Percentiles rank a stretch among this genome's conserved stretches.
Conservation (phyloP, 2,329 filamentous ascomycete genomes). For the Claviceps humidiphila region DNA sequence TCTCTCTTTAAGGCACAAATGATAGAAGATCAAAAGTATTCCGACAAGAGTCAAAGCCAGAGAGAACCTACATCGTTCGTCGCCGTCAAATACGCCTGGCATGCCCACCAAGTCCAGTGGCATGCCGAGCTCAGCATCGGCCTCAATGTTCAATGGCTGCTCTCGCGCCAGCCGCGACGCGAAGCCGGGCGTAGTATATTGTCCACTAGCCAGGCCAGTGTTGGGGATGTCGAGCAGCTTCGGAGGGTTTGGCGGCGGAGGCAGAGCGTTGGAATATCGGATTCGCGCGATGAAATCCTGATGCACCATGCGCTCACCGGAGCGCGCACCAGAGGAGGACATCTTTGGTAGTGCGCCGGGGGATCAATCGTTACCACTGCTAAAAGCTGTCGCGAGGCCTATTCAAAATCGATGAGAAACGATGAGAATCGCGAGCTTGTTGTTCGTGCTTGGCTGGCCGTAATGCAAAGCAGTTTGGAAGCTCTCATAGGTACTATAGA, state of each 20-base stretch:
- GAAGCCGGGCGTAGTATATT: slow-evolving; percentile 85
- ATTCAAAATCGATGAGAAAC: background rate
- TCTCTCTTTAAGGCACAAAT: no score
- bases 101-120: slow-evolving; percentile 90
- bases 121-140: slow-evolving; percentile 96
- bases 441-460: background rate
- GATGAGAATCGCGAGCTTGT: background rate
- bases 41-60: background rate
- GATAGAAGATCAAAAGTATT: no score
- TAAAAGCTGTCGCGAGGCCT: background rate
- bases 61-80: slow-evolving; percentile 66
- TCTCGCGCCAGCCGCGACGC: slow-evolving; percentile 79
- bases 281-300: slow-evolving; percentile 97
- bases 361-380: background rate
- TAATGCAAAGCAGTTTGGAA: background rate
- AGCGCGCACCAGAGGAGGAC: slow-evolving; percentile 23
- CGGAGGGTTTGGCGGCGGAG: slow-evolving; percentile 83
- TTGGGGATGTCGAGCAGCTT: slow-evolving; percentile 97
- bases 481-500: background rate
- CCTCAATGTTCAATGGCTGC: slow-evolving; percentile 91
- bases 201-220: slow-evolving; percentile 70
- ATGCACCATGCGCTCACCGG: slow-evolving; percentile 52
- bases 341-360: slow-evolving; percentile 9
- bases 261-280: slow-evolving; percentile 89
- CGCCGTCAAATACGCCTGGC: slow-evolving; percentile 86